phyloP scores from a whole-genome alignment of 768 basidiomycete species.

The Suillus plorans region DNA sequence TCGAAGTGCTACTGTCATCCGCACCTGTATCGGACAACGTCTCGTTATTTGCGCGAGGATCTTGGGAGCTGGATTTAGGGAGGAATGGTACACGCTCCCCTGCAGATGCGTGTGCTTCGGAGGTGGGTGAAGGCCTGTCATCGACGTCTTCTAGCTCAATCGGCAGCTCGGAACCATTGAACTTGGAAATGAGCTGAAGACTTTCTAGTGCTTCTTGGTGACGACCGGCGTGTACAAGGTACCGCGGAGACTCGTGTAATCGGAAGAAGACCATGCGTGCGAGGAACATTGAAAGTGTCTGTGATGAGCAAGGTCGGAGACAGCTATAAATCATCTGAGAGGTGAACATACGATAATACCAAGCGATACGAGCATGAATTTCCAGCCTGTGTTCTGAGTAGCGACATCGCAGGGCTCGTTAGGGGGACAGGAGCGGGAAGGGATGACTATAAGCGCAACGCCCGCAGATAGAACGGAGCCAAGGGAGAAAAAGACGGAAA shows the following conservation, averaged over 20 bases:
- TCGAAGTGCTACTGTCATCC: not conserved
- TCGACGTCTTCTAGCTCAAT: conserved; percentile 73
- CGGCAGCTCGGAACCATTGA: conserved; percentile 74
- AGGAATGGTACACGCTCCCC: conserved; percentile 32
- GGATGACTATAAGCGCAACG: conserved; percentile 78
- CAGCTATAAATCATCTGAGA: conserved; percentile 3
- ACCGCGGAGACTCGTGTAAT: conserved; percentile 92
- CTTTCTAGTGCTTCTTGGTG: conserved; percentile 82
- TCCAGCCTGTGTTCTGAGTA: conserved; percentile 83
- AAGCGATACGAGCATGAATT: conserved; percentile 73
- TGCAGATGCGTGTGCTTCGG: conserved; percentile 15
- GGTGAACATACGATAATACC: conserved; percentile 74
- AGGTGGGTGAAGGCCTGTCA: conserved; percentile 34
- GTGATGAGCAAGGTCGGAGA: conserved; percentile 9
- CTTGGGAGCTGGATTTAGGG: conserved; percentile 11
- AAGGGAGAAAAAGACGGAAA: conserved; percentile 94
- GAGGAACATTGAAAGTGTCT: conserved; percentile 89
- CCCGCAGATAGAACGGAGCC: conserved; percentile 86
- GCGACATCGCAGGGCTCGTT: conserved; percentile 60
- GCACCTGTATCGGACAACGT: conserved; percentile 29
- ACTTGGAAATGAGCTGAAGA: conserved; percentile 79
- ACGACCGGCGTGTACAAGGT: conserved; percentile 86
- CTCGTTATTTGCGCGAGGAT: conserved; percentile 10
- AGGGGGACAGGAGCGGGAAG: conserved; percentile 65
- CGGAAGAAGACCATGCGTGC: conserved; percentile 88